Percentiles rank a stretch among this genome's conserved stretches.
Evolutionary conservation across 768 basidiomycete species (phyloP).

Genomic region (Mycena albidolilacea): DNA sequence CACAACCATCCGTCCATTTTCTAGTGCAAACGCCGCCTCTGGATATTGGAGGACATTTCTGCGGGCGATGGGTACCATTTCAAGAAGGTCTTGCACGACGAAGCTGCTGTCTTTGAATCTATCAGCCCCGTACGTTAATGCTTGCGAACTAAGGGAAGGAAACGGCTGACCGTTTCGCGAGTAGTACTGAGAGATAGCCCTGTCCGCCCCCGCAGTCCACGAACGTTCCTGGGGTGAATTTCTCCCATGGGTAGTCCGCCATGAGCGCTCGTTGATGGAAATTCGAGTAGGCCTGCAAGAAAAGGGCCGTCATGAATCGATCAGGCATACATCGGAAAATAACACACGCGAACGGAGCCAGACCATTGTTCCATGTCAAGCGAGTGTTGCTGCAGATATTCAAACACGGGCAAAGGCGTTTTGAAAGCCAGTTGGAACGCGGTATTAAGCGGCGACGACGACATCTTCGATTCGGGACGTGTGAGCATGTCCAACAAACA

Average conservation of each 20-base stretch:
- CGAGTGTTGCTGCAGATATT: background rate
- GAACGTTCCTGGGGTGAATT: background rate
- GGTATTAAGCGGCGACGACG: background rate
- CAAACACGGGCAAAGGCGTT: constrained; percentile 4
- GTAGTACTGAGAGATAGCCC: constrained; percentile 5
- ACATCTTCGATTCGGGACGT: constrained; percentile 1
- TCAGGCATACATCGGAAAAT: background rate
- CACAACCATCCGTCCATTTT: background rate
- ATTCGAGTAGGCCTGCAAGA: background rate
- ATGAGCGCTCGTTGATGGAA: background rate
- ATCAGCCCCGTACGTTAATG: background rate
- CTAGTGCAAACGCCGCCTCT: background rate
- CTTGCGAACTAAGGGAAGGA: background rate
- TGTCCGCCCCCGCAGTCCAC: constrained; percentile 20
- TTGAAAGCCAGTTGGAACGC: constrained; percentile 6
- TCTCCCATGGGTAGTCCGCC: constrained; percentile 12
- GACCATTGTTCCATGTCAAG: constrained; percentile 11
- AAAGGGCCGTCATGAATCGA: background rate
- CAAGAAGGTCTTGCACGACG: constrained; percentile 10
- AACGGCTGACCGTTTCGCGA: background rate
- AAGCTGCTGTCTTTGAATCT: constrained; percentile 10
- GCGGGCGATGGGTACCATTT: background rate
- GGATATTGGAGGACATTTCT: background rate
- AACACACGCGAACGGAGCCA: background rate
- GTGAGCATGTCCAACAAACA: constrained; percentile 19